These are phyloP conservation scores for Trichoderma afroharzianum DNA, from an alignment of 2,329 filamentous ascomycete species.

Conservation along the genomic window DNA sequence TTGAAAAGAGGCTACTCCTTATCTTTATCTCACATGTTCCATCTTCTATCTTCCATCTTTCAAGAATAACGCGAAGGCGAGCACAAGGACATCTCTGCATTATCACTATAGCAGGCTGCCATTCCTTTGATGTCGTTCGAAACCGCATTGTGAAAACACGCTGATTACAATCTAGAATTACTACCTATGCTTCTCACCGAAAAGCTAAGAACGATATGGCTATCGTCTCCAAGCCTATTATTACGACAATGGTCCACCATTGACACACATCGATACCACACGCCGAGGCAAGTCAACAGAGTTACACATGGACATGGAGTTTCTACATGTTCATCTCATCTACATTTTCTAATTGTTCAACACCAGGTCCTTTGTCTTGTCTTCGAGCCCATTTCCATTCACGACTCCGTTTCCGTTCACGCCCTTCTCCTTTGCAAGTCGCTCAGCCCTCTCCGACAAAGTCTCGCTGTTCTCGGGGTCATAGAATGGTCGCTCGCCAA, in stretches of 20 bases:
- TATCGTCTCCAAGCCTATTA: neutral
- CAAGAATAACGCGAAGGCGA: neutral
- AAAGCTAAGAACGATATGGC: neutral
- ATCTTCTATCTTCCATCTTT: neutral
- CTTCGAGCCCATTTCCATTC: neutral
- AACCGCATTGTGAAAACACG: neutral
- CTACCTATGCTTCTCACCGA: neutral
- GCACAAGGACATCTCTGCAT: neutral
- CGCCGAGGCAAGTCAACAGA: neutral
- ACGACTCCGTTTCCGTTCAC: neutral
- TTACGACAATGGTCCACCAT: neutral
- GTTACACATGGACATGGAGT: neutral
- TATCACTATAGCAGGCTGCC: neutral
- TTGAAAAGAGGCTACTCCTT: neutral
- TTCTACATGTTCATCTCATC: neutral
- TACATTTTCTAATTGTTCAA: slow-evolving; percentile 1
- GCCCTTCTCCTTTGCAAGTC: neutral
- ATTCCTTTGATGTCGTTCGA: too few species aligned
- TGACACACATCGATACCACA: neutral
- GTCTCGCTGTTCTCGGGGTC: slow-evolving; percentile 15
- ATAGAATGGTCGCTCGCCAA: slow-evolving; percentile 16
- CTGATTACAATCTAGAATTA: neutral
- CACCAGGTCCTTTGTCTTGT: slow-evolving; percentile 4
- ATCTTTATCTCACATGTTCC: neutral
- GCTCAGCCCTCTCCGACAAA: slow-evolving; percentile 10